These are phyloP conservation scores for Lumnitzera littorea DNA, from an alignment of 345 rosid species.

Conservation along the genomic window DNA sequence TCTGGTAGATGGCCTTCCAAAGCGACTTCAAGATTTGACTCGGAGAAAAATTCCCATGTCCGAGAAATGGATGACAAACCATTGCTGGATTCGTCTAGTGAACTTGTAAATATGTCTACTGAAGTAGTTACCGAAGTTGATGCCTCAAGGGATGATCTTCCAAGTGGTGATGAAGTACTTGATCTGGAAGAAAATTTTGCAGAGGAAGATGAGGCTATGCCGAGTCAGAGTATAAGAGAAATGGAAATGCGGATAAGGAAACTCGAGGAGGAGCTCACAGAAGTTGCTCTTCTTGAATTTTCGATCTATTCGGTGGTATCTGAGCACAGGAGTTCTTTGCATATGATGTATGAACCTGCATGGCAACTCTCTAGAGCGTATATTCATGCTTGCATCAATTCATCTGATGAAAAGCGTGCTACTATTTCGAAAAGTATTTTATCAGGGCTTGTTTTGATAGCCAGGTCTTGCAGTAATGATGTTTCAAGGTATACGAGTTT, in stretches of 20 bases:
- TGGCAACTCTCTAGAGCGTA: constrained; percentile 87
- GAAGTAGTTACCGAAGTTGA: constrained; percentile 46
- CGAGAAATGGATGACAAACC: constrained; percentile 19
- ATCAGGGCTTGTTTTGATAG: constrained; percentile 80
- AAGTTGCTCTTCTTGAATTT: constrained; percentile 92
- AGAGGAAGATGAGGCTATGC: constrained; percentile 34
- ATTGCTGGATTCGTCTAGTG: constrained; percentile 37
- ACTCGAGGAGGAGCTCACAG: constrained; percentile 92
- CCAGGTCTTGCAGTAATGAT: constrained; percentile 86
- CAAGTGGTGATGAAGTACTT: constrained; percentile 50
- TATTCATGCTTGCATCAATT: constrained; percentile 80
- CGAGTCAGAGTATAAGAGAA: constrained; percentile 43
- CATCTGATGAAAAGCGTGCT: constrained; percentile 58
- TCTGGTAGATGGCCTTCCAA: constrained; percentile 26
- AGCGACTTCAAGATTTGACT: constrained; percentile 23
- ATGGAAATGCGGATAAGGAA: constrained; percentile 66
- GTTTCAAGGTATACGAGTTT: constrained; percentile 55
- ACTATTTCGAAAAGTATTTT: constrained; percentile 68
- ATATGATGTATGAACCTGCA: constrained; percentile 90
- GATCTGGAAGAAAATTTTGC: constrained; percentile 50
- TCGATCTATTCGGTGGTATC: constrained; percentile 82
- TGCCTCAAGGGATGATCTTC: constrained; percentile 49
- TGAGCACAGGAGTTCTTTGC: constrained; percentile 86
- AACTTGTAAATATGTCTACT: constrained; percentile 26
- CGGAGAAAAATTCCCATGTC: constrained; percentile 17